Conservation (phyloP, 805 yeast species). For the Myxozyma neglecta region DNA sequence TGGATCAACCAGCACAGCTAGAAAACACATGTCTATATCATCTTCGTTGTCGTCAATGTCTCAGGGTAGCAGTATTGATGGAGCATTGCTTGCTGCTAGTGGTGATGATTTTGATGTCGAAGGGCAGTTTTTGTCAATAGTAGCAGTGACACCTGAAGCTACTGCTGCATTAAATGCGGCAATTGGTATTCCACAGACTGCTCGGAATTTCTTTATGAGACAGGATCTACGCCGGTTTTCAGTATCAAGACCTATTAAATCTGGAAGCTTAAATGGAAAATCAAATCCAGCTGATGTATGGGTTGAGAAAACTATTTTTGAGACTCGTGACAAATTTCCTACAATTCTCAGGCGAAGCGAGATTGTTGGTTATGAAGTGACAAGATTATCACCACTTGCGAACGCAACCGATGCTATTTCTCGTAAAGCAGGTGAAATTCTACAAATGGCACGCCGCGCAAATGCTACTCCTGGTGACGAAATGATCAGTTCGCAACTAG, state of each 20-base stretch:
- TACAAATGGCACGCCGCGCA: conserved; percentile 56
- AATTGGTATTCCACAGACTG: conserved; percentile 46
- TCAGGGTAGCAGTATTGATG: background rate
- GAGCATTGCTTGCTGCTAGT: background rate
- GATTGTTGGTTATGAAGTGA: conserved; percentile 50
- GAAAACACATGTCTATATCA: conserved; percentile 11
- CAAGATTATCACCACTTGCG: conserved; percentile 75
- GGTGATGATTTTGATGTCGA: conserved; percentile 32
- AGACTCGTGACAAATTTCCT: conserved; percentile 76
- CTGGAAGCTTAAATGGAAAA: background rate
- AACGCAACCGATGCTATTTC: conserved; percentile 72
- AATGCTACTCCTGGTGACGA: conserved; percentile 24
- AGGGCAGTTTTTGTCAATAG: conserved; percentile 73
- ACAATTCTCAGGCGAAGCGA: conserved; percentile 84
- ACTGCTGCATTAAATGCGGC: conserved; percentile 71
- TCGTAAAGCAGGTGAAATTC: conserved; percentile 69
- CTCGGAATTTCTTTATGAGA: conserved; percentile 71
- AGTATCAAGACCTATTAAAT: conserved; percentile 68
- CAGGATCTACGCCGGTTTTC: conserved; percentile 70
- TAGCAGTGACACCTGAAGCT: conserved; percentile 65
- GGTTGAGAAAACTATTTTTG: conserved; percentile 85
- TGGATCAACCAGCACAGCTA: background rate
- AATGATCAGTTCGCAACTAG: conserved; percentile 51
- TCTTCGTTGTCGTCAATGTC: conserved; percentile 10
- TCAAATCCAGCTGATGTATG: conserved; percentile 59